phyloP scores from a whole-genome alignment of 202 grass and related monocot genomes.

The Tripidium arundinaceum region DNA sequence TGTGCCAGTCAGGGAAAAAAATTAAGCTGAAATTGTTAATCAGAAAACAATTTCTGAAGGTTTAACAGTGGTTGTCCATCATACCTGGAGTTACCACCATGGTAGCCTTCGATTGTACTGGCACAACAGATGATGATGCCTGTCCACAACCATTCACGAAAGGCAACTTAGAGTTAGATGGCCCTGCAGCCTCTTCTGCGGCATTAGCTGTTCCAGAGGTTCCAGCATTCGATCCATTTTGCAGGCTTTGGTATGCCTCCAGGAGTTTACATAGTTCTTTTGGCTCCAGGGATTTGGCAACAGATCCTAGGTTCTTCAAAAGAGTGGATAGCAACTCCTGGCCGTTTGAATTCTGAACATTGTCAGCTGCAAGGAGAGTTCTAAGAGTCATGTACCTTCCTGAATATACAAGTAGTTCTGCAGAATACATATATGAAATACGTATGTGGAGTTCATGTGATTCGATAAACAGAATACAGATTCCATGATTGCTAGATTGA shows the following conservation, averaged over 20 bases:
- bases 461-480: not conserved
- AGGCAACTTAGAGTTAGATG: conserved; percentile 50
- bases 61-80: conserved; percentile 9
- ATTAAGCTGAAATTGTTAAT: conserved; percentile 20
- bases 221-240: conserved; percentile 64
- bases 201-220: conserved; percentile 62
- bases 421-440: not conserved
- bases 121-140: conserved; percentile 44
- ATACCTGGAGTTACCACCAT: conserved; percentile 55
- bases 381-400: conserved; percentile 30
- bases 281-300: conserved; percentile 81
- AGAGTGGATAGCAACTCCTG: conserved; percentile 71
- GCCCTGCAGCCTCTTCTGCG: conserved; percentile 42
- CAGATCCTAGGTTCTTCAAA: conserved; percentile 60
- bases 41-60: conserved; percentile 17
- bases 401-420: conserved; percentile 25
- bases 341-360: conserved; percentile 46
- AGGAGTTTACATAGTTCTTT: conserved; percentile 73
- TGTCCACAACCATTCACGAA: conserved; percentile 40
- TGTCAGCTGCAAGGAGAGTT: conserved; percentile 60
- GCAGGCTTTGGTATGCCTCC: conserved; percentile 67
- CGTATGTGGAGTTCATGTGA: not conserved
- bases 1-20: conserved; percentile 28
- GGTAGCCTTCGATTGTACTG: conserved; percentile 47
- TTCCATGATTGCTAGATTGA: not conserved